These are phyloP conservation scores for Elongisporangium prolatum DNA, from an alignment of 352 stramenopile genomes.

Conservation along the genomic window DNA sequence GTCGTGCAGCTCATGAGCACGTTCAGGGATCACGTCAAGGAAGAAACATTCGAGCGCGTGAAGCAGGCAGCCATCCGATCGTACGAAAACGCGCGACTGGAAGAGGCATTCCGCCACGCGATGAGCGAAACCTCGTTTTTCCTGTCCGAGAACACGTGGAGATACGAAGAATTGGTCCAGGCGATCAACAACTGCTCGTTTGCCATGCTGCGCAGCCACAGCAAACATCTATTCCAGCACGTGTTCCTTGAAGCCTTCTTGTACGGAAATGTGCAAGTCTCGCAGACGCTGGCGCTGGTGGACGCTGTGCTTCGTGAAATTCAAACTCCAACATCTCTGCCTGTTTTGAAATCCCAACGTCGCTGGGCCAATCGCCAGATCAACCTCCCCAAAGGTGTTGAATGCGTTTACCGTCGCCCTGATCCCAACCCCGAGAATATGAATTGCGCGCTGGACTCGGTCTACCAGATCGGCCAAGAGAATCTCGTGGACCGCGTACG, in stretches of 20 bases:
- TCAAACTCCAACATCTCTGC: slow-evolving; percentile 6
- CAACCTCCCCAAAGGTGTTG: slow-evolving; percentile 15
- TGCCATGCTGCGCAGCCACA: slow-evolving; percentile 24
- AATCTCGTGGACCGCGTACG: slow-evolving; percentile 31
- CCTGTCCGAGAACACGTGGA: slow-evolving; percentile 30
- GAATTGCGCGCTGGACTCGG: slow-evolving; percentile 46
- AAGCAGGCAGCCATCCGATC: slow-evolving; percentile 29
- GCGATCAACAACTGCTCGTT: slow-evolving; percentile 21
- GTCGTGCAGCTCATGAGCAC: slow-evolving; percentile 31
- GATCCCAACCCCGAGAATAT: slow-evolving; percentile 48
- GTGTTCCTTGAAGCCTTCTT: slow-evolving; percentile 39
- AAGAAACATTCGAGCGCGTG: slow-evolving; percentile 39
- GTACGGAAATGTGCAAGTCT: slow-evolving; percentile 45
- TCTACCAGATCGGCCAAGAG: slow-evolving; percentile 49
- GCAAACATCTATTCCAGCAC: slow-evolving; percentile 24
- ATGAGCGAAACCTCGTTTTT: slow-evolving; percentile 27
- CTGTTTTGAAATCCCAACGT: slow-evolving; percentile 20
- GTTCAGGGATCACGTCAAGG: slow-evolving; percentile 20
- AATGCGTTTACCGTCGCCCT: slow-evolving; percentile 23
- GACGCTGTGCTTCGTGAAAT: slow-evolving; percentile 22
- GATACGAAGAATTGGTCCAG: slow-evolving; percentile 26
- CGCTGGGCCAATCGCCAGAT: slow-evolving; percentile 24
- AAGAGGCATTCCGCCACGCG: slow-evolving; percentile 42
- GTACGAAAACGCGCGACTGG: slow-evolving; percentile 45
- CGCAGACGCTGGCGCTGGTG: slow-evolving; percentile 16